Percentiles rank a stretch among this genome's conserved stretches.
phyloP scores from a whole-genome alignment of 805 yeast species.

The Candida orba region DNA sequence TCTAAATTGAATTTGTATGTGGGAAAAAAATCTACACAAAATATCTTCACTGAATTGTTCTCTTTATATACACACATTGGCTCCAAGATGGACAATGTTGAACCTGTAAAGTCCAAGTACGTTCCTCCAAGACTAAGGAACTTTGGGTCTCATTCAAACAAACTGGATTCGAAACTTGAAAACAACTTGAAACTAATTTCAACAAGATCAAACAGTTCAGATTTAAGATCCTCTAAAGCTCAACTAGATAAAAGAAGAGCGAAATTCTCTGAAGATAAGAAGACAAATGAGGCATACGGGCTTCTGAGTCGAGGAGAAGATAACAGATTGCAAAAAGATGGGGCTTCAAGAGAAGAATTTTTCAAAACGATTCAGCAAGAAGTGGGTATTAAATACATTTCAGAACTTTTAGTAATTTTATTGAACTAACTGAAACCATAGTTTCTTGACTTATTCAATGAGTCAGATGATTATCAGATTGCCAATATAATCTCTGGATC shows the following conservation, averaged over 20 bases:
- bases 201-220: no score
- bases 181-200: no score
- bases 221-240: neutral
- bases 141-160: no score
- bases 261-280: conserved; percentile 26
- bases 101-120: no score
- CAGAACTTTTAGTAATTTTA: neutral
- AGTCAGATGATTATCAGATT: neutral
- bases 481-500: neutral
- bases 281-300: conserved; percentile 34
- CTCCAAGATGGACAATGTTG: no score
- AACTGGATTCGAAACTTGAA: no score
- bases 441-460: conserved; percentile 2
- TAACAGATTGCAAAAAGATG: conserved; percentile 37
- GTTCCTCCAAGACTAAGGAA: no score
- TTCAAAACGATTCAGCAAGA: conserved; percentile 31
- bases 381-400: conserved; percentile 6
- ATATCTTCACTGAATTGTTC: no score
- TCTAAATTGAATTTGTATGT: no score
- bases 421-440: neutral
- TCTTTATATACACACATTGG: no score
- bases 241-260: conserved; percentile 24
- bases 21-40: no score
- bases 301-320: conserved; percentile 57
- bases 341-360: conserved; percentile 32